Percentiles rank a stretch among this genome's conserved stretches.
These are phyloP conservation scores for Ganoderma multipileum DNA, from an alignment of 1,284 basidiomycete species.

Conservation along the genomic window DNA sequence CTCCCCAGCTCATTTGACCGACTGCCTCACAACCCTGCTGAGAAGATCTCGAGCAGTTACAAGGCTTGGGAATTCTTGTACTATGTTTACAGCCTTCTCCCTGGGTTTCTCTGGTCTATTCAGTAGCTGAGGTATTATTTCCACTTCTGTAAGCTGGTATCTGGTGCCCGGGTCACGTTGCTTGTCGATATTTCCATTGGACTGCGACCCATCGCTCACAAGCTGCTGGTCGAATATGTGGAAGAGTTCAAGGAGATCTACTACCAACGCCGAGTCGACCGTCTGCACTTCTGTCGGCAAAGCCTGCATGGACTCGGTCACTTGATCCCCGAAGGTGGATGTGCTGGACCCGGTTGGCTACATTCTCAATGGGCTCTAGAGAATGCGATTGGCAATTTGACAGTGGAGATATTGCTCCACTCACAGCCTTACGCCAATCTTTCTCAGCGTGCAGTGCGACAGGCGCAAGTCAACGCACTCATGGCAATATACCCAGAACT, in stretches of 20 bases:
- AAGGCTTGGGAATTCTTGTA: conserved; percentile 39
- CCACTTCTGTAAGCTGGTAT: conserved; percentile 36
- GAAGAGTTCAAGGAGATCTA: conserved; percentile 34
- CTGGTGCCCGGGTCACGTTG: conserved; percentile 20
- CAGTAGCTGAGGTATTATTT: conserved; percentile 24
- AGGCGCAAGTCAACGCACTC: too few species aligned
- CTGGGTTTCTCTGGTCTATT: conserved; percentile 16
- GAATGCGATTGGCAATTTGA: too few species aligned
- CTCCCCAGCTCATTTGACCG: conserved; percentile 39
- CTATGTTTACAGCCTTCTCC: conserved; percentile 34
- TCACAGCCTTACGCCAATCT: too few species aligned
- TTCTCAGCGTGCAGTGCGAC: too few species aligned
- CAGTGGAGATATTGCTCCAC: too few species aligned
- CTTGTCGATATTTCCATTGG: conserved; percentile 22
- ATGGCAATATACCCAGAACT: too few species aligned
- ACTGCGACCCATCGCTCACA: conserved; percentile 17
- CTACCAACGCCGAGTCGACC: conserved; percentile 26
- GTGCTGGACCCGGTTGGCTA: too few species aligned
- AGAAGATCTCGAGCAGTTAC: conserved; percentile 41
- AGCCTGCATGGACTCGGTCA: conserved; percentile 34
- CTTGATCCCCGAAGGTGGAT: neutral
- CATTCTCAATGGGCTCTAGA: too few species aligned
- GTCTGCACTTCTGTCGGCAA: conserved; percentile 37
- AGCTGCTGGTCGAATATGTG: conserved; percentile 2
- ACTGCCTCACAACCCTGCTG: conserved; percentile 38